These are phyloP conservation scores for Mycena leptocephala DNA, from an alignment of 768 basidiomycete species.

Conservation along the genomic window DNA sequence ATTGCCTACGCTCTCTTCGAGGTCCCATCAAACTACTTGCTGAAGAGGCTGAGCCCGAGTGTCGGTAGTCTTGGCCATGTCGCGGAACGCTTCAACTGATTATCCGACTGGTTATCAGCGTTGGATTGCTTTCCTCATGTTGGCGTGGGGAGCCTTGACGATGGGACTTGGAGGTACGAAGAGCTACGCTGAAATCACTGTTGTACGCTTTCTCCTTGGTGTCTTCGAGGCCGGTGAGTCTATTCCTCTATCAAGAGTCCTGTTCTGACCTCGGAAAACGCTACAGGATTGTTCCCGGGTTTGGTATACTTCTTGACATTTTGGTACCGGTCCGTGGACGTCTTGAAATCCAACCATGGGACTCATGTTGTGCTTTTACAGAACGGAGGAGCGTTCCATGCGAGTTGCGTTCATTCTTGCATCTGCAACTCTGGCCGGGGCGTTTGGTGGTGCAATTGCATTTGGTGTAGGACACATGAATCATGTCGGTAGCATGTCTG, in stretches of 20 bases:
- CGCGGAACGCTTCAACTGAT: not conserved
- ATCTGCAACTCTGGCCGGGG: constrained; percentile 55
- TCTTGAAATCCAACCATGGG: not conserved
- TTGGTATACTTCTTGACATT: constrained; percentile 61
- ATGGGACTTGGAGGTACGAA: constrained; percentile 55
- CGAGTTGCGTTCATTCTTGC: constrained; percentile 47
- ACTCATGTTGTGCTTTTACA: not conserved
- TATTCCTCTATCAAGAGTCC: not conserved
- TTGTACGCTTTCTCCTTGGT: constrained; percentile 61
- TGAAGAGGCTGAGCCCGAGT: constrained; percentile 54
- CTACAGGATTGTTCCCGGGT: constrained; percentile 58
- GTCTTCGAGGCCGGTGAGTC: constrained; percentile 53
- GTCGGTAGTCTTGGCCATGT: not conserved
- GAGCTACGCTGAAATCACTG: constrained; percentile 56
- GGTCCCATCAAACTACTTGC: constrained; percentile 57
- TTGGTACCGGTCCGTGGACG: constrained; percentile 52
- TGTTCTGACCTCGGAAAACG: not conserved
- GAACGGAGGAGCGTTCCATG: constrained; percentile 32
- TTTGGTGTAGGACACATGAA: constrained; percentile 51
- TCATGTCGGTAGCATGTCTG: constrained; percentile 34
- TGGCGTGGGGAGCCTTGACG: constrained; percentile 56
- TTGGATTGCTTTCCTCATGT: constrained; percentile 59
- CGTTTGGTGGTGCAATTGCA: constrained; percentile 52
- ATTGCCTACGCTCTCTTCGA: constrained; percentile 59
- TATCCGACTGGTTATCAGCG: constrained; percentile 26